Evolutionary conservation across 805 yeast species (phyloP), one percentile per base, ranked within the genome.

Genomic region (Wickerhamiella hasegawae): DNA sequence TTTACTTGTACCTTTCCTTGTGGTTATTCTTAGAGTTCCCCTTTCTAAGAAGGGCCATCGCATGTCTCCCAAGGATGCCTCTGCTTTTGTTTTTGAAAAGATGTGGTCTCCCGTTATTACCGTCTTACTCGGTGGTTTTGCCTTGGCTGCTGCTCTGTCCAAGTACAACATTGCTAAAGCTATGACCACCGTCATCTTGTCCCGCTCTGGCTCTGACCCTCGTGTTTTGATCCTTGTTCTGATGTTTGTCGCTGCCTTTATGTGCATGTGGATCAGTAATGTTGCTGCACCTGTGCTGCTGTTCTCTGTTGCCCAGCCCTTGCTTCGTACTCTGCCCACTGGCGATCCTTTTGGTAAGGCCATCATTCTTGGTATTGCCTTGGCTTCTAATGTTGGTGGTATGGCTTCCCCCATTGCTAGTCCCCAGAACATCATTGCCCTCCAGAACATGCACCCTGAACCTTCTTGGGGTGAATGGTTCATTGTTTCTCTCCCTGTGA

Each of bases 371-470:
- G 97, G 96, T 30, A 79, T 87, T 45, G 97, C 97, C 0, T 61
- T 87, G 38, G 92, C 97, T 2, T 78, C 94, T 5, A 83, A 87
- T 52, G 63, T 87, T 32, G 97, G 94, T 17, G 98, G 98, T 44
- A 87, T 85, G 93, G 78, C 94, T 0, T 82, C 94, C 3, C 98
- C 98, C 5, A 87, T 87, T 50, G 85, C 96, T 1, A 82, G 95
- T 3, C 98, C 98, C 1, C 98, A 87, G 53, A 87, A 87, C 55
- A 81, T 87, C 42, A 75, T 87, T 47, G 94, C 95, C 1, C 66
- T 87, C 34, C 85, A 82, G 38, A 63, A 76, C 45, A 87, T 87
- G 97, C 66, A 65, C 38, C 94, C 92, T 1, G 75, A 69, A 37
- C 75, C 76, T 1, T 72, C 77, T 32, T 87, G 98, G 98, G 75